Conservation (phyloP, 441 rosid species). For the Brassica balearica region DNA sequence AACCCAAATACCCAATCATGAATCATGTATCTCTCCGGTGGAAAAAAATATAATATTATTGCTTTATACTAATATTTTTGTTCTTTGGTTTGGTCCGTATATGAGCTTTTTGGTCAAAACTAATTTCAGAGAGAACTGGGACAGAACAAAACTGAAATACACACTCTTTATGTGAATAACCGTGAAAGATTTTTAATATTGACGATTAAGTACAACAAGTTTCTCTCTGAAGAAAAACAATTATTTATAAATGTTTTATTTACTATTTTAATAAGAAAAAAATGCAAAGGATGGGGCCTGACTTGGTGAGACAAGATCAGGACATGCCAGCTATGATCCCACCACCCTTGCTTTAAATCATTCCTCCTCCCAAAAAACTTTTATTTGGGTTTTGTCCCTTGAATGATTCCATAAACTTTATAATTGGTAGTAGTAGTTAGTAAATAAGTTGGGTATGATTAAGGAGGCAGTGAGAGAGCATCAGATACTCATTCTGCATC, state of each 20-base stretch:
- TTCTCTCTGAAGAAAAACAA: not conserved
- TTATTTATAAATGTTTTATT: not conserved
- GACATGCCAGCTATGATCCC: conserved; percentile 47
- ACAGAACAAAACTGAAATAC: conserved; percentile 11
- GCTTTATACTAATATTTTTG: not conserved
- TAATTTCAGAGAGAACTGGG: not conserved
- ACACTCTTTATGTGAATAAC: conserved; percentile 34
- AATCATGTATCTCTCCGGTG: no score
- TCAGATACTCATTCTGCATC: conserved; percentile 35
- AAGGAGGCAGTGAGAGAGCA: conserved; percentile 31
- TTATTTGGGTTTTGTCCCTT: conserved; percentile 37
- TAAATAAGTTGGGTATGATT: conserved; percentile 43
- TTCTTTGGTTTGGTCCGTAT: not conserved
- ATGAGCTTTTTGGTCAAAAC: not conserved
- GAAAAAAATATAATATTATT: no score
- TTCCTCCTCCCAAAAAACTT: conserved; percentile 32
- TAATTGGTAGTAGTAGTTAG: conserved; percentile 10
- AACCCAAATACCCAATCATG: no score
- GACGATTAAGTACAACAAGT: conserved; percentile 2
- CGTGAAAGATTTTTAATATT: not conserved
- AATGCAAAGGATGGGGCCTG: conserved; percentile 18
- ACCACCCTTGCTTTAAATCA: conserved; percentile 41
- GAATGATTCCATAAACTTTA: conserved; percentile 30
- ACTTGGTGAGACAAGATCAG: conserved; percentile 40
- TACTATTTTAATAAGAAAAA: not conserved